Base-by-base conservation (phyloP, 257 asterid species). In the Vinca minor region DNA sequence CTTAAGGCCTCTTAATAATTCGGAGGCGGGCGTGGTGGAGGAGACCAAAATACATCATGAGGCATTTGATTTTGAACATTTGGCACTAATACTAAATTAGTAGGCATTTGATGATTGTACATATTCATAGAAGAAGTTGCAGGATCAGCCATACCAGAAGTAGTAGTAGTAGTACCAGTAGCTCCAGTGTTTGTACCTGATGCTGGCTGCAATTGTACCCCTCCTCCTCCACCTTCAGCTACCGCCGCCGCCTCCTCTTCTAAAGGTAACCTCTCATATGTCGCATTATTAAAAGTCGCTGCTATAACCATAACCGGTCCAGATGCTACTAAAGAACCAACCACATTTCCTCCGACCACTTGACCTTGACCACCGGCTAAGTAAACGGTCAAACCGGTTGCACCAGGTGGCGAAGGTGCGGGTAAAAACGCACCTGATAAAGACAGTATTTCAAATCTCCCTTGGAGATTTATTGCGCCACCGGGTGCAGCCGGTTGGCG, bases 291-390 rank as follows among this genome's bases (percentile, higher is more conserved):
- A 69, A 86, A 88, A 0, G 95, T 82, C 10, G 96, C 95, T 1
- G 90, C 96, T 17, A 88, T 79, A 8, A 88, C 87, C 88, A 88
- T 82, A 41, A 88, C 96, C 25, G 96, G 95, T 13, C 96, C 96
- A 0, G 92, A 82, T 0, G 96, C 95, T 35, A 73, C 61, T 63
- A 88, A 42, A 0, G 86, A 54, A 0, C 92, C 90, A 2, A 75
- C 85, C 65, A 88, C 92, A 20, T 75, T 75, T 31, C 96, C 96
- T 8, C 96, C 96, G 3, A 86, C 83, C 0, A 88, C 88, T 71
- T 86, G 96, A 15, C 96, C 96, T 65, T 86, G 96, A 8, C 89
- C 84, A 28, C 96, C 96, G 13, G 84, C 84, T 29, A 88, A 74
- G 74, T 88, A 88, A 31, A 88, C 88, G 0, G 91, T 79, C 52